A percentile compares a stretch with the other conserved stretches of the same genome.
These are phyloP conservation scores for Lipomyces spencermartinsiae DNA, from an alignment of 805 yeast species.

Conservation along the genomic window DNA sequence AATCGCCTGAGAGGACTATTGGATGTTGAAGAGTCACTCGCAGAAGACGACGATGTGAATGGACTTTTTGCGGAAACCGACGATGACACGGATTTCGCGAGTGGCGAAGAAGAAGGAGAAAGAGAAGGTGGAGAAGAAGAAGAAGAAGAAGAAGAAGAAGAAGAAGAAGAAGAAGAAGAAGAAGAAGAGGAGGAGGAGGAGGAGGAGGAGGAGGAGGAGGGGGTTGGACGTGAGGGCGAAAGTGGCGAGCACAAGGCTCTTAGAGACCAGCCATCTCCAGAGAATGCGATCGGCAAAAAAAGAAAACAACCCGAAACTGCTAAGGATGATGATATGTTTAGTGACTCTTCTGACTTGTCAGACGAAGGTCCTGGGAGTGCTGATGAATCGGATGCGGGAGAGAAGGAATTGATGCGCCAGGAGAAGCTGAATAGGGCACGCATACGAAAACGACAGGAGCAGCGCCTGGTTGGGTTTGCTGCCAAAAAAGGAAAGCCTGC, in stretches of 20 bases:
- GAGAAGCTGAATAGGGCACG: conserved; percentile 42
- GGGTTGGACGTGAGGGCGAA: conserved; percentile 7
- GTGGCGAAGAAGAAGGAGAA: conserved; percentile 41
- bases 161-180: conserved; percentile 28
- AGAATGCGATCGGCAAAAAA: background rate
- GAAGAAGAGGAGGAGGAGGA: conserved; percentile 30
- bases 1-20: conserved; percentile 75
- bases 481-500: background rate
- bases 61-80: conserved; percentile 53
- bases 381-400: conserved; percentile 69
- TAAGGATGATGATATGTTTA: conserved; percentile 56
- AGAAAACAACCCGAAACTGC: conserved; percentile 13
- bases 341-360: conserved; percentile 49
- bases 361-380: conserved; percentile 50
- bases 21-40: conserved; percentile 68
- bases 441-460: conserved; percentile 42
- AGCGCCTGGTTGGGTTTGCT: conserved; percentile 23
- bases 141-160: conserved; percentile 28
- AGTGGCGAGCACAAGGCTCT: background rate
- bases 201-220: conserved; percentile 10
- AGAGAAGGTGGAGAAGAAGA: conserved; percentile 39
- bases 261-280: background rate
- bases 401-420: conserved; percentile 57
- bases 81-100: conserved; percentile 52
- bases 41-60: conserved; percentile 56